A percentile compares a stretch with the other conserved stretches of the same genome.
Conservation (phyloP, 768 basidiomycete species). For the Leucogyrophana mollusca region DNA sequence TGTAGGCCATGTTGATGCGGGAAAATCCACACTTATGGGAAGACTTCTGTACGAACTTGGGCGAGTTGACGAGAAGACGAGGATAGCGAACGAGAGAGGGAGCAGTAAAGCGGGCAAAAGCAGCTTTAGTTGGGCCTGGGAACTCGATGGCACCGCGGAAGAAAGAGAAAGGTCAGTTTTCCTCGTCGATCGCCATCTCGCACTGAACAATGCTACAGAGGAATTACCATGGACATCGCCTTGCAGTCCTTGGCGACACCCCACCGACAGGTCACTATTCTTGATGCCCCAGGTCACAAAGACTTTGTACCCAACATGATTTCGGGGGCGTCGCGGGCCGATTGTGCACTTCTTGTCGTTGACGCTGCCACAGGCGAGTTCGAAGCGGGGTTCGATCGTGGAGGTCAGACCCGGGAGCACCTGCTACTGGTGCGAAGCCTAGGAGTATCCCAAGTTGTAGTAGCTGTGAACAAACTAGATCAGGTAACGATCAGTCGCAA, state of each 20-base stretch:
- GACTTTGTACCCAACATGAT: slow-evolving; percentile 99
- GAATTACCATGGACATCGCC: slow-evolving; percentile 98
- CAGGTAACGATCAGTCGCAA: slow-evolving; percentile 47
- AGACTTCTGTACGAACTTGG: slow-evolving; percentile 91
- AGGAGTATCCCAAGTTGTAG: slow-evolving; percentile 87
- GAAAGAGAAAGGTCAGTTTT: slow-evolving; percentile 81
- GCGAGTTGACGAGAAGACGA: slow-evolving; percentile 80
- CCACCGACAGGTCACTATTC: slow-evolving; percentile 80
- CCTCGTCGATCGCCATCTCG: background rate
- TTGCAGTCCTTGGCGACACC: slow-evolving; percentile 74
- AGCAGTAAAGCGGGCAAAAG: slow-evolving; percentile 89
- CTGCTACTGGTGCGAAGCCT: slow-evolving; percentile 87
- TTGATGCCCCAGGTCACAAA: slow-evolving; percentile 96
- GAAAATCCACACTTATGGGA: slow-evolving; percentile 98
- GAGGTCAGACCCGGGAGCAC: slow-evolving; percentile 96
- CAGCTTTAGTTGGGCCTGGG: slow-evolving; percentile 99
- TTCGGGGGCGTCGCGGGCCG: slow-evolving; percentile 95
- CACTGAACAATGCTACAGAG: slow-evolving; percentile 47
- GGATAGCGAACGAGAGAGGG: slow-evolving; percentile 82
- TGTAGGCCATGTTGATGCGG: slow-evolving; percentile 96
- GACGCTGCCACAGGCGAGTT: slow-evolving; percentile 91
- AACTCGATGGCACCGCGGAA: slow-evolving; percentile 88
- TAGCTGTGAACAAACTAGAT: slow-evolving; percentile 95
- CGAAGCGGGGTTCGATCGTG: slow-evolving; percentile 91
- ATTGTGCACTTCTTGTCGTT: slow-evolving; percentile 90